phyloP scores from a whole-genome alignment of 1,139 yeast genomes.

The Pichia inconspicua region DNA sequence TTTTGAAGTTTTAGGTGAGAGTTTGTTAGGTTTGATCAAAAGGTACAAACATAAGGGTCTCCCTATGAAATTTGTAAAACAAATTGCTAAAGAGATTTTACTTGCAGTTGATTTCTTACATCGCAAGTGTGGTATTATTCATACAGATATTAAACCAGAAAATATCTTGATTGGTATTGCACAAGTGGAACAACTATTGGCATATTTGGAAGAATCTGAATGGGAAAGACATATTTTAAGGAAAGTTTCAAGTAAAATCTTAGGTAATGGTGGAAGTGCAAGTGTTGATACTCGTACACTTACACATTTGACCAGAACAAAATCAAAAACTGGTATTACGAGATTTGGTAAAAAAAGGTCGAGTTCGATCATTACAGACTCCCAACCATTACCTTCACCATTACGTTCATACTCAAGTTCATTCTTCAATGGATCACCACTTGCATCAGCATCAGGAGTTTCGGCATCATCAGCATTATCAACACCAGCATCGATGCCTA shows the following conservation, averaged over 20 bases:
- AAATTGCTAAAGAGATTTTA: conserved; percentile 69
- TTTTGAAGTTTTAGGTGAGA: conserved; percentile 82
- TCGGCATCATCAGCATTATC: not conserved
- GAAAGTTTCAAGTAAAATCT: conserved; percentile 21
- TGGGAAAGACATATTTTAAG: conserved; percentile 28
- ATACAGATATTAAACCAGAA: conserved; percentile 87
- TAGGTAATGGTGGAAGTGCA: conserved; percentile 12
- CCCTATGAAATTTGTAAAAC: conserved; percentile 68
- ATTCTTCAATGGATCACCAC: conserved; percentile 21
- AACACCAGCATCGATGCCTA: conserved; percentile 2
- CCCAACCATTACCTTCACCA: conserved; percentile 37
- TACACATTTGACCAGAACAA: conserved; percentile 11
- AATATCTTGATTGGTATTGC: conserved; percentile 76
- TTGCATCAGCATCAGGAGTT: conserved; percentile 3
- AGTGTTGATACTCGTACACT: conserved; percentile 14
- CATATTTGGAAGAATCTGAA: conserved; percentile 47
- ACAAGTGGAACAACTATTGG: conserved; percentile 64
- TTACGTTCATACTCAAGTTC: conserved; percentile 26
- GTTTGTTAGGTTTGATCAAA: conserved; percentile 60
- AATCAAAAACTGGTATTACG: conserved; percentile 24
- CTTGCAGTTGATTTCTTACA: conserved; percentile 76
- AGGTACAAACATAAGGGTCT: conserved; percentile 63
- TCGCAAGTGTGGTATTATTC: conserved; percentile 81
- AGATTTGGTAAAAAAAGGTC: conserved; percentile 41
- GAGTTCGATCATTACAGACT: conserved; percentile 66